phyloP scores from a whole-genome alignment of 75 land plant genomes.

The Selaginella moellendorffii region DNA sequence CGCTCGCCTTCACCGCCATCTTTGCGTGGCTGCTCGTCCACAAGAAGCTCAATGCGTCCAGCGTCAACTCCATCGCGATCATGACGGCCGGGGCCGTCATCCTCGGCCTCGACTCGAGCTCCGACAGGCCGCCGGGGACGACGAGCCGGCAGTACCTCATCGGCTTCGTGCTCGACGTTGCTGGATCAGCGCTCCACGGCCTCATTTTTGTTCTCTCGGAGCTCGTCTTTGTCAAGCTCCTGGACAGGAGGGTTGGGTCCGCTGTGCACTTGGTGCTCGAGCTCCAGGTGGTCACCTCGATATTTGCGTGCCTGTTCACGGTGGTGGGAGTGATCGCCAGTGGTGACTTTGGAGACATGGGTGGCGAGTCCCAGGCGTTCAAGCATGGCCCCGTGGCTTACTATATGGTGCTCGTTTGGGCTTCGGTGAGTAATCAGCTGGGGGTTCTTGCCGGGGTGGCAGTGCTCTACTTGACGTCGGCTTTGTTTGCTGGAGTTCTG shows the following conservation, averaged over 20 bases:
- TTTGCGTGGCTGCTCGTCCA: slow-evolving; percentile 53
- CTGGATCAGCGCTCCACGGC: slow-evolving; percentile 75
- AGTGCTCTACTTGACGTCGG: slow-evolving; percentile 47
- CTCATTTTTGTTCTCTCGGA: slow-evolving; percentile 79
- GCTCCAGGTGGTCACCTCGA: slow-evolving; percentile 62
- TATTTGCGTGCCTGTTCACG: slow-evolving; percentile 50
- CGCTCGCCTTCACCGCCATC: slow-evolving; percentile 54
- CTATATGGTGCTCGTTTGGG: slow-evolving; percentile 48
- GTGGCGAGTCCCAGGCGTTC: slow-evolving; percentile 35
- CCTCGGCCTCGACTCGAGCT: slow-evolving; percentile 50
- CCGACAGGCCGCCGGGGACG: slow-evolving; percentile 39
- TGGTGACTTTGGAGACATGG: slow-evolving; percentile 43
- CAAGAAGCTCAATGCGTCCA: slow-evolving; percentile 42
- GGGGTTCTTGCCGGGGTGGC: slow-evolving; percentile 59
- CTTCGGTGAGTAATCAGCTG: slow-evolving; percentile 57
- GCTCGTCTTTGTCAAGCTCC: slow-evolving; percentile 48
- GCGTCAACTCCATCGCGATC: slow-evolving; percentile 51
- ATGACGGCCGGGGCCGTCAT: slow-evolving; percentile 54
- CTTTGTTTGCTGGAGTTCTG: slow-evolving; percentile 64
- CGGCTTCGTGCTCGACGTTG: slow-evolving; percentile 52
- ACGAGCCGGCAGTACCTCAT: slow-evolving; percentile 30
- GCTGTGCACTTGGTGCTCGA: slow-evolving; percentile 77
- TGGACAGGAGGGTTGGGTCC: slow-evolving; percentile 31
- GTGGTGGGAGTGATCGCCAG: slow-evolving; percentile 38
- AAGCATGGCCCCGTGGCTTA: slow-evolving; percentile 41